A percentile compares a stretch with the other conserved stretches of the same genome.
These are phyloP conservation scores for Coemansia sp. DNA, from an alignment of 192 early-diverging fungal genomes.

Conservation along the genomic window DNA sequence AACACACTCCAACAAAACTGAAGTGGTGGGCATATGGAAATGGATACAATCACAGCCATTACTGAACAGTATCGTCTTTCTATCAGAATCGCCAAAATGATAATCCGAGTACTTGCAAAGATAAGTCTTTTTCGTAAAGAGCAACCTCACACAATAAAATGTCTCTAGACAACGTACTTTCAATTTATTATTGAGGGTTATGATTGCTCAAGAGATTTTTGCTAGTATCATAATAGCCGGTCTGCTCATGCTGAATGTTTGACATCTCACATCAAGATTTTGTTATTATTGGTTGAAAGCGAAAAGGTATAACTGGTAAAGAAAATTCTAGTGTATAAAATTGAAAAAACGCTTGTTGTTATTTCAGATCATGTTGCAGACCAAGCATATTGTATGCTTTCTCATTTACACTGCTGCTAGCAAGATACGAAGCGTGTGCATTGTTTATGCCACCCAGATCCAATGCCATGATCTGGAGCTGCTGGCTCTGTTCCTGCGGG, in stretches of 20 bases:
- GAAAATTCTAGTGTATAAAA: neutral
- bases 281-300: neutral
- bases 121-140: too few relatives aligned
- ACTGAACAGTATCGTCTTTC: too few relatives aligned
- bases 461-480: conserved; percentile 9
- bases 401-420: neutral
- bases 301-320: neutral
- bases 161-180: too few relatives aligned
- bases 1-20: too few relatives aligned
- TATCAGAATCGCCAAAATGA: too few relatives aligned
- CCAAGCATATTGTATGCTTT: conserved; percentile 6
- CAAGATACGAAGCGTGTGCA: conserved; percentile 2
- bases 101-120: too few relatives aligned
- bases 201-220: too few relatives aligned
- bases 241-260: neutral
- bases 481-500: conserved; percentile 5
- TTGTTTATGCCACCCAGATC: conserved; percentile 1
- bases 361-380: neutral
- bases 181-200: too few relatives aligned
- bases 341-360: neutral
- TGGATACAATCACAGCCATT: too few relatives aligned
- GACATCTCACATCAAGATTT: neutral
- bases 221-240: too few relatives aligned
- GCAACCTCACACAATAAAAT: too few relatives aligned
- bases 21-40: too few relatives aligned